These are phyloP conservation scores for Sugiyamaella castrensis DNA, from an alignment of 1,139 yeast genomes.

Conservation along the genomic window DNA sequence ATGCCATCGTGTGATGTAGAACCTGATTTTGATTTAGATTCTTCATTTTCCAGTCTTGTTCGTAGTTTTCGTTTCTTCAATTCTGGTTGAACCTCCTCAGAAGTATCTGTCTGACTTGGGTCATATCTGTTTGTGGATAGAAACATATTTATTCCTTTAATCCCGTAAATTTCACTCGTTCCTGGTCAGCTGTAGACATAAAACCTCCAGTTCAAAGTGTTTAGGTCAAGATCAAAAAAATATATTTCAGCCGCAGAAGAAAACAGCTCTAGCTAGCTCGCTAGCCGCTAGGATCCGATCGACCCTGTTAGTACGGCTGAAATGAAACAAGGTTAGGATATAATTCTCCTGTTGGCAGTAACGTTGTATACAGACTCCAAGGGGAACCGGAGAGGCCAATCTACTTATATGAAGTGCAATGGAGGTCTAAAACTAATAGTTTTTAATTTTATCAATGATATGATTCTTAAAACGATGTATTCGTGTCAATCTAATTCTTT, in stretches of 20 bases:
- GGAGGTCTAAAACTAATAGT: too few relatives aligned
- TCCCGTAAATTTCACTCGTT: too few relatives aligned
- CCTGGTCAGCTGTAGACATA: too few relatives aligned
- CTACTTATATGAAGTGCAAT: too few relatives aligned
- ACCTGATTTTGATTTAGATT: background rate
- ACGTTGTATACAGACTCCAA: too few relatives aligned
- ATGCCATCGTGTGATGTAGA: too few relatives aligned
- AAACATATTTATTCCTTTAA: slow-evolving; percentile 16
- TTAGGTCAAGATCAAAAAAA: background rate
- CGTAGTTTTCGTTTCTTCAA: slow-evolving; percentile 11
- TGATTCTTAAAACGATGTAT: too few relatives aligned
- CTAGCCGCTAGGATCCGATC: background rate
- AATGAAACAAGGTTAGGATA: background rate
- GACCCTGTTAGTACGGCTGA: too few relatives aligned
- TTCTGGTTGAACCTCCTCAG: slow-evolving; percentile 15
- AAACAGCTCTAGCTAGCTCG: background rate
- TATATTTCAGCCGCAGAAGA: slow-evolving; percentile 2
- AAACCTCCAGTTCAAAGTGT: background rate
- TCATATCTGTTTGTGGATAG: slow-evolving; percentile 24
- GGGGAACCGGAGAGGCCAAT: too few relatives aligned
- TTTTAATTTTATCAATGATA: too few relatives aligned
- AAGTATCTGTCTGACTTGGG: slow-evolving; percentile 22
- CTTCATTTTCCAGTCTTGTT: background rate
- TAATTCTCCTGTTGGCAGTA: too few relatives aligned
- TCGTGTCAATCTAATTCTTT: too few relatives aligned